Conservation (phyloP, 1,139 yeast genomes). For the Candida labiduridarum region DNA sequence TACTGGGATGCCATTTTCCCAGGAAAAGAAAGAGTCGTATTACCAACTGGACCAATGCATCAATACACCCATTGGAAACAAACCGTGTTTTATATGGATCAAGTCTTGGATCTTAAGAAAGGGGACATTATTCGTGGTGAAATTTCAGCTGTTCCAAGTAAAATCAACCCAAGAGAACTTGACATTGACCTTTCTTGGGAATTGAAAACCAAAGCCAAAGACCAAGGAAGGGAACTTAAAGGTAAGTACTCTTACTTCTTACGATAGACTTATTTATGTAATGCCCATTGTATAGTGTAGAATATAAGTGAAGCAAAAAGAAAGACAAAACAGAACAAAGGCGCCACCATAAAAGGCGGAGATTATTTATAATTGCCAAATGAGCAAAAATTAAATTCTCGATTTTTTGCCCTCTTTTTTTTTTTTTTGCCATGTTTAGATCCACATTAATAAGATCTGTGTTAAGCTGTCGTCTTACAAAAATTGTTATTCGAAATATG, state of each 20-base stretch:
- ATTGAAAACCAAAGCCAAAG: slow-evolving; percentile 56
- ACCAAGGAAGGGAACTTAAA: slow-evolving; percentile 52
- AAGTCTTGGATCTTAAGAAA: slow-evolving; percentile 73
- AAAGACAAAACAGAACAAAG: background rate
- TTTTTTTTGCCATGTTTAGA: background rate
- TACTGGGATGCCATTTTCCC: slow-evolving; percentile 95
- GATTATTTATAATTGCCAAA: background rate
- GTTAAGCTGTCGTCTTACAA: background rate
- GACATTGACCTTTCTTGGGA: slow-evolving; percentile 69
- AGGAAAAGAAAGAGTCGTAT: slow-evolving; percentile 60
- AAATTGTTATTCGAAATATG: slow-evolving; percentile 11
- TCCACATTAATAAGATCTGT: background rate
- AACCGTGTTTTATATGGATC: slow-evolving; percentile 88
- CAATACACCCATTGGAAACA: slow-evolving; percentile 96
- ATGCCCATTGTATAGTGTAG: background rate
- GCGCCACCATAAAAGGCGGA: background rate
- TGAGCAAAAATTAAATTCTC: background rate
- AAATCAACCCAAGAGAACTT: slow-evolving; percentile 78
- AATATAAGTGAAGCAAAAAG: background rate
- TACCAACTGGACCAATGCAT: slow-evolving; percentile 82
- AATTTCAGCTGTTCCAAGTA: slow-evolving; percentile 77
- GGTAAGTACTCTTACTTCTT: slow-evolving; percentile 67
- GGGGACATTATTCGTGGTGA: slow-evolving; percentile 78
- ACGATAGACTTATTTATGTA: slow-evolving; percentile 39
- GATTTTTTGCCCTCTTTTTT: background rate